Evolutionary conservation across 1,284 basidiomycete genomes (phyloP).

Genomic region (Trichosporon sp.): DNA sequence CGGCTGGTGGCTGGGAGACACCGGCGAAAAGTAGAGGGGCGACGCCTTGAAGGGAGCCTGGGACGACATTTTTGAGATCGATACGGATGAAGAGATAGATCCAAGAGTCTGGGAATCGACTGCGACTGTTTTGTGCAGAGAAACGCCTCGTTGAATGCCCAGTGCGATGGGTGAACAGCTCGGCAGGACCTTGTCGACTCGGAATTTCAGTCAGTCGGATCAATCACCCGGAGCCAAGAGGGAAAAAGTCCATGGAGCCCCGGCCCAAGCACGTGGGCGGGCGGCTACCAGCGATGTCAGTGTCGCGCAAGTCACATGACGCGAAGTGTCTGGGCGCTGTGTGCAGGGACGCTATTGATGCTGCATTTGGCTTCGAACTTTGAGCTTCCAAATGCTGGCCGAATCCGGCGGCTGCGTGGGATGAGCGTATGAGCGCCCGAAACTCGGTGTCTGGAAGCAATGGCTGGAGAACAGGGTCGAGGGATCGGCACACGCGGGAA

Average conservation of each 20-base stretch:
- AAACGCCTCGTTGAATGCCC: neutral
- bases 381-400: neutral
- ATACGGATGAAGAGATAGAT: neutral
- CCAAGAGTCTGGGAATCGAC: neutral
- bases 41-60: conserved; percentile 27
- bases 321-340: neutral
- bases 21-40: conserved; percentile 38
- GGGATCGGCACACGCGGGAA: neutral
- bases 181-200: conserved; percentile 4
- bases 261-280: neutral
- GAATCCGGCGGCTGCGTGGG: neutral
- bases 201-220: neutral
- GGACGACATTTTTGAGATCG: conserved; percentile 5
- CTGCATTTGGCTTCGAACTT: neutral
- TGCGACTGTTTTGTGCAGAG: neutral
- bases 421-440: no score
- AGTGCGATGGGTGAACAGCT: neutral
- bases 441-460: neutral
- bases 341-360: neutral
- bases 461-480: neutral
- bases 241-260: neutral
- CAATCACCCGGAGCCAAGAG: neutral
- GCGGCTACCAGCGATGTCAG: neutral
- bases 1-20: conserved; percentile 30
- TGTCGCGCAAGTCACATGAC: neutral